These are phyloP conservation scores for Drosera spatulata DNA, from an alignment of 179 eudicot species.

Conservation along the genomic window DNA sequence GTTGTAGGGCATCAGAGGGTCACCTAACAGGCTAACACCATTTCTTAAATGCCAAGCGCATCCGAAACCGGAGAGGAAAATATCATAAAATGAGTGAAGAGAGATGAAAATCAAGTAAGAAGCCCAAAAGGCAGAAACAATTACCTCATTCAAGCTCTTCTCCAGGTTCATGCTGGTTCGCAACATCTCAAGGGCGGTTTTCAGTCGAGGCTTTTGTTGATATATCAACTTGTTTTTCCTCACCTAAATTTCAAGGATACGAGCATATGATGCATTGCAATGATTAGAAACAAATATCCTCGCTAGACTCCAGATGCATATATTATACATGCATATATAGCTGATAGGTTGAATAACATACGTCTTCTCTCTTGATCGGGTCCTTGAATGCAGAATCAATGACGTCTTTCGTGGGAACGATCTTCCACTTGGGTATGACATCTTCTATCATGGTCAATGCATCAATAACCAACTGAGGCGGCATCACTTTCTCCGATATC, in stretches of 20 bases:
- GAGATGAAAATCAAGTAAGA: not conserved
- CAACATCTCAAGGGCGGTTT: slow-evolving; percentile 95
- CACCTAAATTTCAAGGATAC: slow-evolving; percentile 29
- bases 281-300: not conserved
- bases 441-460: slow-evolving; percentile 73
- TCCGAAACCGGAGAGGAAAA: too few species aligned
- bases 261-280: not conserved
- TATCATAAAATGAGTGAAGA: not conserved
- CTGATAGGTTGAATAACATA: slow-evolving; percentile 2
- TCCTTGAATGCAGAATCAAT: slow-evolving; percentile 89
- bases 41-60: too few species aligned
- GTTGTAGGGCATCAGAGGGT: too few species aligned
- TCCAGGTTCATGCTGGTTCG: slow-evolving; percentile 87
- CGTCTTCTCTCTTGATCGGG: slow-evolving; percentile 85
- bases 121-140: not conserved
- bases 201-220: slow-evolving; percentile 83
- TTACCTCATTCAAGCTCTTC: slow-evolving; percentile 70
- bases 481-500: slow-evolving; percentile 98
- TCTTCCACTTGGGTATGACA: slow-evolving; percentile 96
- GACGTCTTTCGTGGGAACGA: slow-evolving; percentile 88
- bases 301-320: not conserved
- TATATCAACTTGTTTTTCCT: slow-evolving; percentile 74
- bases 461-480: slow-evolving; percentile 75
- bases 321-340: too few species aligned
- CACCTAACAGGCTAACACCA: too few species aligned